These are phyloP conservation scores for Cadophora sp. DNA, from an alignment of 2,329 filamentous ascomycete genomes.

Conservation along the genomic window DNA sequence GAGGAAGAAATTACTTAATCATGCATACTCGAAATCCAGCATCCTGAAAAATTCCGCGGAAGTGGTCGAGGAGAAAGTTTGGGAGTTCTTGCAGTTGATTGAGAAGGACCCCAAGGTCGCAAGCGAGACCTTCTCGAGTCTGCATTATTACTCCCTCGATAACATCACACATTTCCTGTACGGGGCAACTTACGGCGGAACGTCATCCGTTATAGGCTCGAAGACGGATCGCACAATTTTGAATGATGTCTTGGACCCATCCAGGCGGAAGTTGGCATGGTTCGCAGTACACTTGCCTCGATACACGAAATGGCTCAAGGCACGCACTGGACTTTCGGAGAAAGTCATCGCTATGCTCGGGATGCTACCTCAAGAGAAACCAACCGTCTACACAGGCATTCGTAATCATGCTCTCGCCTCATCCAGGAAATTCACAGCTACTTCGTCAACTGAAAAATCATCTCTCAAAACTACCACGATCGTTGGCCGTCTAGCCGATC, in stretches of 20 bases:
- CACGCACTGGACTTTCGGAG: conserved; percentile 49
- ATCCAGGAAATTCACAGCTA: conserved; percentile 35
- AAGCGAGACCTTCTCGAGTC: conserved; percentile 54
- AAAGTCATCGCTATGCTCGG: conserved; percentile 44
- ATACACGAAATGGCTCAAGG: conserved; percentile 57
- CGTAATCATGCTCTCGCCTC: conserved; percentile 49
- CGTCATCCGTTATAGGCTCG: conserved; percentile 50
- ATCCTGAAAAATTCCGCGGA: conserved; percentile 48
- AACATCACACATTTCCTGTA: conserved; percentile 60
- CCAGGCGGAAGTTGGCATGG: conserved; percentile 55
- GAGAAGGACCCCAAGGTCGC: conserved; percentile 45
- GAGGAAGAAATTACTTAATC: conserved; percentile 58
- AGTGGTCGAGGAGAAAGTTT: conserved; percentile 49
- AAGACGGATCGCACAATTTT: conserved; percentile 50
- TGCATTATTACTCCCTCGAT: conserved; percentile 62
- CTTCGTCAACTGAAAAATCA: conserved; percentile 20
- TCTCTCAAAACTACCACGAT: conserved; percentile 44
- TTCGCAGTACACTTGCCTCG: conserved; percentile 54
- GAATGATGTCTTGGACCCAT: conserved; percentile 55
- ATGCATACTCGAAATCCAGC: conserved; percentile 59
- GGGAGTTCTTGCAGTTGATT: conserved; percentile 51
- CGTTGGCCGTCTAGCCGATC: conserved; percentile 48
- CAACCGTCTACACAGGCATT: conserved; percentile 58
- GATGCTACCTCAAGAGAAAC: conserved; percentile 57
- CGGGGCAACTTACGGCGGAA: conserved; percentile 51